A percentile compares a stretch with the other conserved stretches of the same genome.
Conservation (phyloP, 2,329 filamentous ascomycete genomes). For the Sporothrix sp. region DNA sequence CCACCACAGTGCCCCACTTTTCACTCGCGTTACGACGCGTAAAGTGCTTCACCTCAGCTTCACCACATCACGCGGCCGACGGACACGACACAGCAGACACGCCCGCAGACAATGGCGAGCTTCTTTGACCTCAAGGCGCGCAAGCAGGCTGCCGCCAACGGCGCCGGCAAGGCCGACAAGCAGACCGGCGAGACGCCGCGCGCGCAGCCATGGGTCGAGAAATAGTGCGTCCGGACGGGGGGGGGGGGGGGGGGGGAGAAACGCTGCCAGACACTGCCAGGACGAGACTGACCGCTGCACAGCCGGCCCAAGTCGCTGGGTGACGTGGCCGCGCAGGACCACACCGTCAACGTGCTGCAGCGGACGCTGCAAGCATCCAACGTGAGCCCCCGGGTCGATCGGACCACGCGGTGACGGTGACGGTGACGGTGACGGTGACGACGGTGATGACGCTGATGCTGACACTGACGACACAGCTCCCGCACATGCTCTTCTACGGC, state of each 20-base stretch:
- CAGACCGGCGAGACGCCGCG: conserved; percentile 53
- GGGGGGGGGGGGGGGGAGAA: not conserved
- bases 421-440: too few species aligned
- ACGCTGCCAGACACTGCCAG: too few species aligned
- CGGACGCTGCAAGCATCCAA: conserved; percentile 92
- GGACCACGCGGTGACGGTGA: too few species aligned
- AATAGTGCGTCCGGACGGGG: conserved; percentile 93
- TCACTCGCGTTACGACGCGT: too few species aligned
- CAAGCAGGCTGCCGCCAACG: conserved; percentile 62
- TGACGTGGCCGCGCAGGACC: conserved; percentile 95
- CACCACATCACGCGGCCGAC: not conserved
- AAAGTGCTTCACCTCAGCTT: conserved; percentile 11
- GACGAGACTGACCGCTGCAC: conserved; percentile 22
- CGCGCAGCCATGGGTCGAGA: conserved; percentile 94
- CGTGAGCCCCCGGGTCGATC: too few species aligned
- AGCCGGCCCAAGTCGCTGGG: conserved; percentile 88
- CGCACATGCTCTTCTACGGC: conserved; percentile 99
- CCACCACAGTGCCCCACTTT: too few species aligned
- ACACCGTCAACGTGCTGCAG: conserved; percentile 87
- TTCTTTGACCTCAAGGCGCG: conserved; percentile 96
- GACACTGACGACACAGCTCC: too few species aligned
- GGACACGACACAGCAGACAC: too few species aligned
- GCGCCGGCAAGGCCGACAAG: conserved; percentile 52
- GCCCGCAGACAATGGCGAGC: conserved; percentile 75
- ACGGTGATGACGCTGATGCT: too few species aligned